A percentile compares a stretch with the other conserved stretches of the same genome.
These are phyloP conservation scores for Tardiomyces blankii DNA, from an alignment of 1,139 yeast species.

Conservation along the genomic window DNA sequence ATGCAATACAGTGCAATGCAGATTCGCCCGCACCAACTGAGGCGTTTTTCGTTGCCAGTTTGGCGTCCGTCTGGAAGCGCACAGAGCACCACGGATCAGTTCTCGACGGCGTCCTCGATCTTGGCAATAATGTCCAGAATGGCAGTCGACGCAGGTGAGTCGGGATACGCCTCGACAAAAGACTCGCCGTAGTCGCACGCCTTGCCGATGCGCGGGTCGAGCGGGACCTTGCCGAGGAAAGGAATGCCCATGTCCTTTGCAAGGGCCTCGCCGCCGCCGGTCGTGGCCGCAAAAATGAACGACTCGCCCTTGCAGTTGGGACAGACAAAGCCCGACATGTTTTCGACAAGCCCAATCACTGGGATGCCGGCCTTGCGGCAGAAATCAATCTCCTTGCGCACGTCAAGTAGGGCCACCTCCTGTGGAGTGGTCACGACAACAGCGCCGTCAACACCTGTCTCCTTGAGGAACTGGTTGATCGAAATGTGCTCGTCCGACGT, in stretches of 20 bases:
- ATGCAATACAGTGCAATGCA: too few relatives aligned
- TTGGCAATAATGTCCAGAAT: conserved; percentile 72
- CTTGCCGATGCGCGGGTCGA: conserved; percentile 89
- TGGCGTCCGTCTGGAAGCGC: too few relatives aligned
- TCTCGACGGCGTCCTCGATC: conserved; percentile 12
- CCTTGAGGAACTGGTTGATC: conserved; percentile 78
- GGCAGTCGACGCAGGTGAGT: conserved; percentile 88
- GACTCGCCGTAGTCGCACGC: conserved; percentile 86
- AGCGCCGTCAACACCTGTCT: conserved; percentile 92
- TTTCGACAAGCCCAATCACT: conserved; percentile 84
- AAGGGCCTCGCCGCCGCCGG: conserved; percentile 87
- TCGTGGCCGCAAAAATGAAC: conserved; percentile 84
- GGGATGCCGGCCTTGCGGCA: conserved; percentile 84
- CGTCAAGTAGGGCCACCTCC: conserved; percentile 91
- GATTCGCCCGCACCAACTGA: too few relatives aligned
- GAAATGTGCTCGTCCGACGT: conserved; percentile 95
- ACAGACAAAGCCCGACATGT: conserved; percentile 98
- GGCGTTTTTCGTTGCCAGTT: too few relatives aligned
- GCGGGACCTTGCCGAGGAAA: conserved; percentile 84
- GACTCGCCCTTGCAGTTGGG: conserved; percentile 89
- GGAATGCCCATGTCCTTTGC: conserved; percentile 70
- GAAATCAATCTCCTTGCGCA: conserved; percentile 90
- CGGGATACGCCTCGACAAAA: conserved; percentile 69
- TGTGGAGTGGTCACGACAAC: conserved; percentile 94
- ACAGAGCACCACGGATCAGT: not conserved